Evolutionary conservation across 768 basidiomycete species (phyloP).

Genomic region (Boletellus sp.): DNA sequence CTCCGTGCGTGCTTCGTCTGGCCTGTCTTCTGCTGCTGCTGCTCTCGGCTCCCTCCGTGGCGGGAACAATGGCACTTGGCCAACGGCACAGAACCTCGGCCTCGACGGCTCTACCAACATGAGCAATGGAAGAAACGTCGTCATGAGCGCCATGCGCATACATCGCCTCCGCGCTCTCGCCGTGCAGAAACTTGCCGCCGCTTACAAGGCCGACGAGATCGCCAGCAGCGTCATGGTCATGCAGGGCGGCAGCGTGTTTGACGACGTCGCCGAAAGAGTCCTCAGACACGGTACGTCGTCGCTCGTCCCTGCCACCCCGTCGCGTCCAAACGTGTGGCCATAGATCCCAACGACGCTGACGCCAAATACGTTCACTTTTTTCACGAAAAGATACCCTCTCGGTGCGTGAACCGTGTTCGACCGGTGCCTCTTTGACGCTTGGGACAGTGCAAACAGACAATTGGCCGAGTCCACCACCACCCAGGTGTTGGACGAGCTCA

Average conservation of each 20-base stretch:
- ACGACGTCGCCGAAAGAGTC: slow-evolving; percentile 87
- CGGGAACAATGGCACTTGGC: slow-evolving; percentile 50
- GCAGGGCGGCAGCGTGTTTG: slow-evolving; percentile 91
- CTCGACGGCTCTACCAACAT: slow-evolving; percentile 54
- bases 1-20: slow-evolving; percentile 83
- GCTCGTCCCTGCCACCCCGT: neutral
- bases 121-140: slow-evolving; percentile 63
- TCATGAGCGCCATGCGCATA: slow-evolving; percentile 82
- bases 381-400: slow-evolving; percentile 91
- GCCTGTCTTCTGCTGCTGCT: slow-evolving; percentile 70
- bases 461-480: slow-evolving; percentile 82
- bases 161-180: slow-evolving; percentile 78
- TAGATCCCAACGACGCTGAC: slow-evolving; percentile 74
- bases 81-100: slow-evolving; percentile 58
- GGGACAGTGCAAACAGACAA: slow-evolving; percentile 49
- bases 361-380: slow-evolving; percentile 92
- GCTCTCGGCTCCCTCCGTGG: slow-evolving; percentile 66
- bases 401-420: slow-evolving; percentile 45
- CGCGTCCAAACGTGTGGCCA: neutral
- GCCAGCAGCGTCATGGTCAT: slow-evolving; percentile 93
- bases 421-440: slow-evolving; percentile 13
- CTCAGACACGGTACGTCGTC: slow-evolving; percentile 56
- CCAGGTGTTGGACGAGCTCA: slow-evolving; percentile 74
- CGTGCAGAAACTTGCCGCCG: slow-evolving; percentile 81
- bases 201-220: slow-evolving; percentile 86